Percentiles rank a stretch among this genome's conserved stretches.
These are phyloP conservation scores for Boletus bicolor DNA, from an alignment of 768 basidiomycete genomes.

Conservation along the genomic window DNA sequence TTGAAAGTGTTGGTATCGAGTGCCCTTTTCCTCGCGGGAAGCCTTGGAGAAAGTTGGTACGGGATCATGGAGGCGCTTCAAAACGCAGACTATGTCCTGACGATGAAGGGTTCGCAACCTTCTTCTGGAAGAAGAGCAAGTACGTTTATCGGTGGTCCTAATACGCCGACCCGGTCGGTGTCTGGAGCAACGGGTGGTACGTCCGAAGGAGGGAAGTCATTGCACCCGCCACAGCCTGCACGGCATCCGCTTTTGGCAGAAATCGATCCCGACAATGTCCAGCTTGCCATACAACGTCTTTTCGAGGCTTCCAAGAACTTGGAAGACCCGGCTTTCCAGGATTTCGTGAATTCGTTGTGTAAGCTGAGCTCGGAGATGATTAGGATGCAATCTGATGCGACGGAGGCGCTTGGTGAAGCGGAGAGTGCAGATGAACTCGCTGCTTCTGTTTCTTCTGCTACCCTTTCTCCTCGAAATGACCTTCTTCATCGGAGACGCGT, in stretches of 20 bases:
- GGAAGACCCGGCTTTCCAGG: slow-evolving; percentile 77
- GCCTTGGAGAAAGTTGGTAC: slow-evolving; percentile 90
- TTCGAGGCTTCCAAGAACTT: slow-evolving; percentile 85
- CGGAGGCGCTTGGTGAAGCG: slow-evolving; percentile 24
- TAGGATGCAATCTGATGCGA: slow-evolving; percentile 65
- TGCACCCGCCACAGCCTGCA: slow-evolving; percentile 22
- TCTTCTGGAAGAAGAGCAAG: slow-evolving; percentile 33
- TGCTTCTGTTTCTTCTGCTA: slow-evolving; percentile 31
- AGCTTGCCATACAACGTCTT: slow-evolving; percentile 70
- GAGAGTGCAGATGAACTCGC: slow-evolving; percentile 34
- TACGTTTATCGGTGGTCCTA: slow-evolving; percentile 31
- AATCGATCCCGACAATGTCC: slow-evolving; percentile 72
- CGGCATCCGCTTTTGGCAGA: slow-evolving; percentile 68
- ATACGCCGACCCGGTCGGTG: slow-evolving; percentile 37
- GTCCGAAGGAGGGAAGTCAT: slow-evolving; percentile 18
- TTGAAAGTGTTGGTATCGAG: slow-evolving; percentile 77
- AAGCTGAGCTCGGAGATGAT: slow-evolving; percentile 91
- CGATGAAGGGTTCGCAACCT: slow-evolving; percentile 48
- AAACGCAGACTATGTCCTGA: slow-evolving; percentile 91
- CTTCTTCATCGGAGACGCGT: slow-evolving; percentile 63
- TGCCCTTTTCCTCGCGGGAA: slow-evolving; percentile 78
- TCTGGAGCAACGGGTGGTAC: slow-evolving; percentile 28
- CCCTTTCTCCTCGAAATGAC: slow-evolving; percentile 41
- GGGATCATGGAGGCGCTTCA: slow-evolving; percentile 86
- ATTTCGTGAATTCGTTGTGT: slow-evolving; percentile 77